phyloP scores from a whole-genome alignment of 2,329 filamentous ascomycete genomes.

The Neofusicoccum kwambonambiense region DNA sequence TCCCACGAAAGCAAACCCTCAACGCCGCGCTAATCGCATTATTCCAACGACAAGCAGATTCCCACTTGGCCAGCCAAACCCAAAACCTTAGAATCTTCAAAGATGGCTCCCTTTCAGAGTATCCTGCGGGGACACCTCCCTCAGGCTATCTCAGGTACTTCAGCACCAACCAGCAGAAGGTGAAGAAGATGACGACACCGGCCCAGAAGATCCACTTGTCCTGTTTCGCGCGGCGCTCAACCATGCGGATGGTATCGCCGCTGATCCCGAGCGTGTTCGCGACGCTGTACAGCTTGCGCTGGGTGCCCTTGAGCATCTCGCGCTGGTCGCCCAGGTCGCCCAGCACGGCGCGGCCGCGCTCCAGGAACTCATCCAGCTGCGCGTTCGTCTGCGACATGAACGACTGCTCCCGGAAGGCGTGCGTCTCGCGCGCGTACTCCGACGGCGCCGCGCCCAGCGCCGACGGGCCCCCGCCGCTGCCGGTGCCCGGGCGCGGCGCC shows the following conservation, averaged over 20 bases:
- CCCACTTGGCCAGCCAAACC: background rate
- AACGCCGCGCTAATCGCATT: slow-evolving; percentile 11
- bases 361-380: slow-evolving; percentile 91
- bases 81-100: background rate
- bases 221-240: slow-evolving; percentile 85
- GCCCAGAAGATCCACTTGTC: slow-evolving; percentile 98
- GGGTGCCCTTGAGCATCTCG: slow-evolving; percentile 93
- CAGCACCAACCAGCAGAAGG: slow-evolving; percentile 88
- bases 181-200: slow-evolving; percentile 81
- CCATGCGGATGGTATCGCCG: slow-evolving; percentile 95
- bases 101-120: no score
- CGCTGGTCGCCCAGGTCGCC: slow-evolving; percentile 85
- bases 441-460: slow-evolving; percentile 45
- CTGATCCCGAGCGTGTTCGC: slow-evolving; percentile 92
- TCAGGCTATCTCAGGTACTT: slow-evolving; percentile 68
- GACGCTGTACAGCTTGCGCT: slow-evolving; percentile 85
- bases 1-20: background rate
- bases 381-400: slow-evolving; percentile 81
- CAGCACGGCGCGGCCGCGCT: slow-evolving; percentile 84
- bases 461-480: slow-evolving; percentile 23
- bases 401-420: slow-evolving; percentile 83
- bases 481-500: slow-evolving; percentile 43
- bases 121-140: no score
- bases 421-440: slow-evolving; percentile 70
- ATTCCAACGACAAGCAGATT: background rate